A percentile compares a stretch with the other conserved stretches of the same genome.
These are phyloP conservation scores for Amoebophrya sp. DNA, from an alignment of 169 alveolate genomes.

Conservation along the genomic window DNA sequence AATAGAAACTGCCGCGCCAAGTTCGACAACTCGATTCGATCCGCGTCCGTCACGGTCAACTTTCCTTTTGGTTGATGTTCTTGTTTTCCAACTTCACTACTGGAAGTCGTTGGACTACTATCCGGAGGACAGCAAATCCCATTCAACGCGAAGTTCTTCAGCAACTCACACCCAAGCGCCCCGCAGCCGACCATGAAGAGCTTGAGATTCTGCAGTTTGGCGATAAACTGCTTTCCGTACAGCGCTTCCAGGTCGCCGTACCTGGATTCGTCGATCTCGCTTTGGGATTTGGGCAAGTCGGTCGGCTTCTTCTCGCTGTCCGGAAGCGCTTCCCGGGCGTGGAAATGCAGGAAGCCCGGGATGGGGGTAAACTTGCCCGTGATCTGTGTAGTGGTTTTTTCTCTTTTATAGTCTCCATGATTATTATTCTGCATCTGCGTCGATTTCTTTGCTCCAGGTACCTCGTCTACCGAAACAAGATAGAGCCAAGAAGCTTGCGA, in stretches of 20 bases:
- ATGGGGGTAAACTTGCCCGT: slow-evolving; percentile 97
- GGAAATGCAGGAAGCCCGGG: slow-evolving; percentile 89
- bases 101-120: slow-evolving; percentile 30
- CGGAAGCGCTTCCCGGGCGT: slow-evolving; percentile 57
- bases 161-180: slow-evolving; percentile 97
- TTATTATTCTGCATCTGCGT: no score
- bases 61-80: slow-evolving; percentile 49
- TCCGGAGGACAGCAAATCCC: slow-evolving; percentile 82
- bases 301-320: not conserved
- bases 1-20: slow-evolving; percentile 94
- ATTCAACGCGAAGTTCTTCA: slow-evolving; percentile 87
- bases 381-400: no score
- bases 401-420: no score
- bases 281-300: not conserved
- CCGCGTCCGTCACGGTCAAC: slow-evolving; percentile 93
- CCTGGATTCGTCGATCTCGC: slow-evolving; percentile 50
- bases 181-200: slow-evolving; percentile 80
- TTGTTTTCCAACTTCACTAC: not conserved
- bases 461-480: no score
- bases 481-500: no score
- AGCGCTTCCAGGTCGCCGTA: slow-evolving; percentile 82
- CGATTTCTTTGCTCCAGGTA: no score
- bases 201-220: slow-evolving; percentile 60
- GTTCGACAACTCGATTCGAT: slow-evolving; percentile 91
- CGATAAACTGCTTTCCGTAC: slow-evolving; percentile 72